These are phyloP conservation scores for Xylaria bambusicola DNA, from an alignment of 495 filamentous ascomycete species.

Conservation along the genomic window DNA sequence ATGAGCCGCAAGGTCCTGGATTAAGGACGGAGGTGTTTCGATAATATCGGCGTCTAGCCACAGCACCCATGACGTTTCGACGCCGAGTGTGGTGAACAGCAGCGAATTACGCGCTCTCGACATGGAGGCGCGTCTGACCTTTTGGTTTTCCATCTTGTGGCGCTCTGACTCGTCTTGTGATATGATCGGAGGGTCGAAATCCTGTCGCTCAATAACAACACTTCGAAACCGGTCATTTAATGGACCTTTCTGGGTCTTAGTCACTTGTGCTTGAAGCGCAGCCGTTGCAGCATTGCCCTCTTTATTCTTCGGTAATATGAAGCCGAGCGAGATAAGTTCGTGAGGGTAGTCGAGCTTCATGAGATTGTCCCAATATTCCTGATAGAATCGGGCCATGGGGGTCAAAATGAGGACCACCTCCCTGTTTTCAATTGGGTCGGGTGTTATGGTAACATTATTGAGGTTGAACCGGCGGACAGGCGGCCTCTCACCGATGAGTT, in stretches of 20 bases:
- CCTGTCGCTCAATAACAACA: slow-evolving; percentile 91
- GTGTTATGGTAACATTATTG: slow-evolving; percentile 84
- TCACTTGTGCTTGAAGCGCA: slow-evolving; percentile 79
- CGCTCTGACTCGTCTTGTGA: slow-evolving; percentile 86
- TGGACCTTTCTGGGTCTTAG: slow-evolving; percentile 76
- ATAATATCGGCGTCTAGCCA: slow-evolving; percentile 94
- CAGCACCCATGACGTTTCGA: slow-evolving; percentile 91
- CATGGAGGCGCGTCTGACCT: slow-evolving; percentile 84
- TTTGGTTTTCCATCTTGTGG: slow-evolving; percentile 88
- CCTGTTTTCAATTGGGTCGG: slow-evolving; percentile 68
- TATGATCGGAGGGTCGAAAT: slow-evolving; percentile 79
- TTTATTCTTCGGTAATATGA: slow-evolving; percentile 88
- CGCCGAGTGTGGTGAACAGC: slow-evolving; percentile 94
- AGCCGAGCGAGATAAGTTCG: slow-evolving; percentile 91
- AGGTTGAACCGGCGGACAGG: slow-evolving; percentile 95
- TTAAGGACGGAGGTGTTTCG: slow-evolving; percentile 81
- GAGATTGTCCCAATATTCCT: slow-evolving; percentile 95
- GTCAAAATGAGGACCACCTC: slow-evolving; percentile 92
- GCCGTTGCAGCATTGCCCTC: slow-evolving; percentile 83
- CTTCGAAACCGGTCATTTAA: slow-evolving; percentile 83
- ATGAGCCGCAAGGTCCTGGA: slow-evolving; percentile 88
- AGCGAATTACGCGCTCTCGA: slow-evolving; percentile 88
- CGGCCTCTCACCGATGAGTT: slow-evolving; percentile 61
- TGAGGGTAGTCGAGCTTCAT: slow-evolving; percentile 82
- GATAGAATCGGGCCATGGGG: slow-evolving; percentile 89